Conservation (phyloP, 495 filamentous ascomycete genomes). For the Aspergillus affinis region DNA sequence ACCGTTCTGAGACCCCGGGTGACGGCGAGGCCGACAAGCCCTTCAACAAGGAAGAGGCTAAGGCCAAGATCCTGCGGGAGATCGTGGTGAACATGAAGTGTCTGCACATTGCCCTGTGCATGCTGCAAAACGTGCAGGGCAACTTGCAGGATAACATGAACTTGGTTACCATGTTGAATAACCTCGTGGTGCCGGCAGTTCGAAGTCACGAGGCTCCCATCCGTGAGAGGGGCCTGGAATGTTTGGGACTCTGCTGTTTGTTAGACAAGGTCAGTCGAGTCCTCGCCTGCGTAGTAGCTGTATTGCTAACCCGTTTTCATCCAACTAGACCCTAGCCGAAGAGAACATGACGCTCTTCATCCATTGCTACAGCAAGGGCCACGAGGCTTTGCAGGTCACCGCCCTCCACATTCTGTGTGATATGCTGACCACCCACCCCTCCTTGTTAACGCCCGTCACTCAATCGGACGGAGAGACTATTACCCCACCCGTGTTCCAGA, state of each 20-base stretch:
- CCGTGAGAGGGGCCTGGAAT: conserved; percentile 83
- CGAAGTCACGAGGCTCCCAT: conserved; percentile 91
- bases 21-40: conserved; percentile 43
- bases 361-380: conserved; percentile 92
- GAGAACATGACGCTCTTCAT: conserved; percentile 93
- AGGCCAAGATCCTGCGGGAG: conserved; percentile 79
- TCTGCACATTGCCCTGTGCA: conserved; percentile 94
- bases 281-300: neutral
- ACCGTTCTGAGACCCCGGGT: conserved; percentile 42
- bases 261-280: conserved; percentile 69
- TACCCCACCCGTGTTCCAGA: conserved; percentile 46
- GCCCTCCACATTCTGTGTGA: conserved; percentile 92
- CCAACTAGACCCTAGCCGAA: conserved; percentile 69
- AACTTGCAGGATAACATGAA: conserved; percentile 82
- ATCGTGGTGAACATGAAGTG: conserved; percentile 98
- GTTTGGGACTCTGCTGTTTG: conserved; percentile 86
- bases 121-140: conserved; percentile 87
- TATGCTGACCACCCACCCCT: conserved; percentile 83
- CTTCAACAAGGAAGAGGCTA: conserved; percentile 69
- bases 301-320: conserved; percentile 9
- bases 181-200: conserved; percentile 91
- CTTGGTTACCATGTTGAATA: conserved; percentile 92
- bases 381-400: conserved; percentile 82
- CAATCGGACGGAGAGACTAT: conserved; percentile 43
- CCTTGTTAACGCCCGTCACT: conserved; percentile 57